These are phyloP conservation scores for Ilex paraguariensis DNA, from an alignment of 305 asterid species.

Conservation along the genomic window DNA sequence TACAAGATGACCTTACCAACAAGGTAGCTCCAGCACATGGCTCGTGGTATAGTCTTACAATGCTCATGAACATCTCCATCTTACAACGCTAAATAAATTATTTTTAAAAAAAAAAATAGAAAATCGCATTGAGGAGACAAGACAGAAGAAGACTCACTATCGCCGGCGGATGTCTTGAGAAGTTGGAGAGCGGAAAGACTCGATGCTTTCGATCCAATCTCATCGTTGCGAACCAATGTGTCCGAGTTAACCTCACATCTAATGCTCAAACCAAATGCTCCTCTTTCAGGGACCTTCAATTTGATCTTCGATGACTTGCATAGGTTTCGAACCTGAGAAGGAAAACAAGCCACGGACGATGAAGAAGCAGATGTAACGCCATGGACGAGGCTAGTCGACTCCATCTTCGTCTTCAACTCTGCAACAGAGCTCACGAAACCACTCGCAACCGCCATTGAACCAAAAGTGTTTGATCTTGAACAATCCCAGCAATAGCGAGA, in stretches of 20 bases:
- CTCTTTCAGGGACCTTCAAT: not conserved
- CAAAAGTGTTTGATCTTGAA: too few species aligned
- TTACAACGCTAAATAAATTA: too few species aligned
- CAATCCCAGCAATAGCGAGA: constrained; percentile 10
- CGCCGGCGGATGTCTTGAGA: constrained; percentile 71
- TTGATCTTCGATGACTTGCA: too few species aligned
- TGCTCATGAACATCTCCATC: too few species aligned
- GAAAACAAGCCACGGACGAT: constrained; percentile 26
- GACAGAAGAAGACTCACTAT: constrained; percentile 41
- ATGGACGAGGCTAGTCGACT: constrained; percentile 2
- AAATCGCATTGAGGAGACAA: too few species aligned
- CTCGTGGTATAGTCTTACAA: too few species aligned
- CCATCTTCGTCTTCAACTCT: constrained; percentile 19
- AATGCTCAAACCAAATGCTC: constrained; percentile 30
- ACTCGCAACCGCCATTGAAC: constrained; percentile 47
- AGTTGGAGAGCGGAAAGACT: constrained; percentile 71
- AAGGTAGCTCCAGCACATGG: too few species aligned
- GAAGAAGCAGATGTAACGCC: constrained; percentile 8
- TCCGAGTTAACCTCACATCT: constrained; percentile 37
- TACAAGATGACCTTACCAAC: too few species aligned
- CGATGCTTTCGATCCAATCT: constrained; percentile 37
- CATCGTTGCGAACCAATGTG: not conserved
- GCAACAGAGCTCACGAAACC: constrained; percentile 35
- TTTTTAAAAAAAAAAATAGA: too few species aligned
- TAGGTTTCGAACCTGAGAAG: constrained; percentile 14